These are phyloP conservation scores for Orbilia brochopaga DNA, from an alignment of 2,329 filamentous ascomycete species.

Conservation along the genomic window DNA sequence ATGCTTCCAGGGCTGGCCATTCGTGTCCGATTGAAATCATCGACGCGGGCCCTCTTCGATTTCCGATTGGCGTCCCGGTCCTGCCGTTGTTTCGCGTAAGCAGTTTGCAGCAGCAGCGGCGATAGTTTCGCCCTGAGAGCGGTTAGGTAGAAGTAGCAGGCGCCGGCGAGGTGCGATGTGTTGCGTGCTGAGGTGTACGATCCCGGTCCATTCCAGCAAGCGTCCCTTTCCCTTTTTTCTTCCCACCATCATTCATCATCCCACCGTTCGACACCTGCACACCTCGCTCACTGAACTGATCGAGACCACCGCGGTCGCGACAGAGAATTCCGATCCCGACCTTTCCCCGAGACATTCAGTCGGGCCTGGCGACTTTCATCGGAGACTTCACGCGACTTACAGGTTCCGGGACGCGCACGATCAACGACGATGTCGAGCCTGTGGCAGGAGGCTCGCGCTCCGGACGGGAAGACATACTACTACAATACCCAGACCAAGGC, in stretches of 20 bases:
- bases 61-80: constrained; percentile 10
- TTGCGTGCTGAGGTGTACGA: background rate
- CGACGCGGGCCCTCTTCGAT: constrained; percentile 36
- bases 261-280: constrained; percentile 17
- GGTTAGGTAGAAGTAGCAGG: background rate
- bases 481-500: constrained; percentile 84
- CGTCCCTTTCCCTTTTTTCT: constrained; percentile 33
- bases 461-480: constrained; percentile 87
- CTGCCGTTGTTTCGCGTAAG: constrained; percentile 3
- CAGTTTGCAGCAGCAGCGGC: background rate
- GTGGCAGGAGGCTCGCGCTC: constrained; percentile 82
- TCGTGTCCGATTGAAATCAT: constrained; percentile 35
- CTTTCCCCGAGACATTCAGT: background rate
- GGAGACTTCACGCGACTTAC: constrained; percentile 33
- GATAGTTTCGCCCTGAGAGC: background rate
- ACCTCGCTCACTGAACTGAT: constrained; percentile 12
- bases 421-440: constrained; percentile 61
- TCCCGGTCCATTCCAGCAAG: constrained; percentile 12
- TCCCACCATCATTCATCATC: constrained; percentile 14
- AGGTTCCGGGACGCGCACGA: constrained; percentile 26
- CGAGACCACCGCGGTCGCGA: constrained; percentile 18
- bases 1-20: constrained; percentile 49
- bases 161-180: constrained; percentile 5
- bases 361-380: background rate
- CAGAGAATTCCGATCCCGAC: background rate